Evolutionary conservation across 75 land plant genomes (phyloP), one percentile per base, ranked within the genome.

Genomic region (Selaginella moellendorffii): DNA sequence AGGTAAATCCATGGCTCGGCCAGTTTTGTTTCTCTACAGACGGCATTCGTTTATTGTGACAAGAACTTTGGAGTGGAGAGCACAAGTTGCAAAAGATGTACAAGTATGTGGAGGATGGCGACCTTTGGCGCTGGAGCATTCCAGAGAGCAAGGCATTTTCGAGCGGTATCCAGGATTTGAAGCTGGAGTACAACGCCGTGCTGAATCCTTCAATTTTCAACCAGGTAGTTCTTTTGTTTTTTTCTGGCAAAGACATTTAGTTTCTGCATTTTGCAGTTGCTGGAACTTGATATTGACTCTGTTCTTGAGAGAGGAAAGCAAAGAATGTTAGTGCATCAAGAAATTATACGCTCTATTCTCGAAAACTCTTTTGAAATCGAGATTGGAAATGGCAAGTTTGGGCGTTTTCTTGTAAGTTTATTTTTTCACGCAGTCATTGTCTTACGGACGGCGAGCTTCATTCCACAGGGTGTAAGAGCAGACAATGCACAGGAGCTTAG

Each of bases 121-220:
- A 91, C 78, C 53, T 91, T 27, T 91, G 97, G 97, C 78, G 69
- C 20, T 91, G 97, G 97, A 69, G 52, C 14, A 83, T 87, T 77
- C 75, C 83, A 14, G 72, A 87, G 63, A 87, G 88, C 61, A 87
- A 87, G 67, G 84, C 97, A 58, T 87, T 91, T 31, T 75, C 74
- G 68, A 87, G 88, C 69, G 93, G 97, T 22, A 59, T 87, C 21
- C 79, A 66, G 36, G 85, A 82, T 52, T 54, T 79, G 62, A 61
- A 76, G 20, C 67, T 90, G 61, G 97, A 90, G 28, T 82, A 71
- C 29, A 71, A 81, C 75, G 66, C 61, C 1, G 53, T 63, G 10
- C 27, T 62, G 29, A 90, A 90, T 56, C 75, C 78, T 2, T 20
- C 27, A 28, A 53, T 90, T 29, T 90, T 90, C 66, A 66, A 84